Evolutionary conservation across 108 stramenopile genomes (phyloP).

Genomic region (Nitzschia putrida): DNA sequence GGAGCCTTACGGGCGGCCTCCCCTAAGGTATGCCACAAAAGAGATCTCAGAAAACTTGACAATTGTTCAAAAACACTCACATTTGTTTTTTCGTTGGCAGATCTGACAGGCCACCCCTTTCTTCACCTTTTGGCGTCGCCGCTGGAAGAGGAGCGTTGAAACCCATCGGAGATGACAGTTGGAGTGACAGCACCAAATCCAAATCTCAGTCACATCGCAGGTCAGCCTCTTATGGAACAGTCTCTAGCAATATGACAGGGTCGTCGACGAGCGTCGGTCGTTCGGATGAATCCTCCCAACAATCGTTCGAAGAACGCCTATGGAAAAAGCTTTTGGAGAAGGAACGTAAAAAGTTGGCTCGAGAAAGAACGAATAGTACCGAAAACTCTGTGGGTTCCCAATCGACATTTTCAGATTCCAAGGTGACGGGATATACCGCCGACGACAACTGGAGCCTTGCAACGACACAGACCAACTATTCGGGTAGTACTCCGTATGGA

Average conservation of each 20-base stretch:
- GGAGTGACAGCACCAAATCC: conserved; percentile 3
- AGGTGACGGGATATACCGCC: neutral
- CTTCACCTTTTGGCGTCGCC: neutral
- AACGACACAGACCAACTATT: neutral
- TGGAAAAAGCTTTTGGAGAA: neutral
- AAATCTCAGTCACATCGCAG: neutral
- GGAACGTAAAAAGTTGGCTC: neutral
- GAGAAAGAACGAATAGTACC: neutral
- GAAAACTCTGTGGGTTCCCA: neutral
- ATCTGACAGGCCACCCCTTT: neutral
- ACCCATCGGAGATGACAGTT: conserved; percentile 5
- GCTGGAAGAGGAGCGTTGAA: neutral
- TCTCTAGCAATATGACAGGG: neutral
- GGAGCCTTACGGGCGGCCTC: too few relatives aligned
- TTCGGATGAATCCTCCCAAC: neutral
- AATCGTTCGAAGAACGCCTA: neutral
- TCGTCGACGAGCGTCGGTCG: neutral
- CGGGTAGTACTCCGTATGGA: too few relatives aligned
- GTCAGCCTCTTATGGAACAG: conserved; percentile 1
- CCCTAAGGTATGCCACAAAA: too few relatives aligned
- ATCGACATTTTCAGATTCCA: neutral
- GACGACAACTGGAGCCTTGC: conserved; percentile 15
- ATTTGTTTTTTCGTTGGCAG: neutral
- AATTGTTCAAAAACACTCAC: too few relatives aligned
- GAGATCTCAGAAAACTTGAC: too few relatives aligned